A percentile compares a stretch with the other conserved stretches of the same genome.
These are phyloP conservation scores for Fraxinus floribunda DNA, from an alignment of 305 asterid species.

Conservation along the genomic window DNA sequence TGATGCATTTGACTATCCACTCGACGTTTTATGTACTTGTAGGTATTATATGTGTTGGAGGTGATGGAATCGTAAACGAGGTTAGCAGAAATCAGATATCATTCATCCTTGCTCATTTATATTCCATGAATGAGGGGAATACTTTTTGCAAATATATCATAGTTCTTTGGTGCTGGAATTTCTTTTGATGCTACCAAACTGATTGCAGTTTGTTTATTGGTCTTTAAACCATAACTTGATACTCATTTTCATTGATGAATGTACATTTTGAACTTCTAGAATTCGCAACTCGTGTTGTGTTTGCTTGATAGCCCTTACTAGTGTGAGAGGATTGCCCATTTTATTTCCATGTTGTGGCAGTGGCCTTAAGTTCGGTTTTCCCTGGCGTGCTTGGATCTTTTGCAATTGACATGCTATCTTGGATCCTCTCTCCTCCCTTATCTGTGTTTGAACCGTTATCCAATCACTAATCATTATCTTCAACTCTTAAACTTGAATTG, in stretches of 20 bases:
- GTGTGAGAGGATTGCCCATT: neutral
- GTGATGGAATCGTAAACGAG: conserved; percentile 89
- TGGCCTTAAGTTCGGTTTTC: neutral
- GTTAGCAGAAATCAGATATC: conserved; percentile 33
- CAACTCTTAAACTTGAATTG: neutral
- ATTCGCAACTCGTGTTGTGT: neutral
- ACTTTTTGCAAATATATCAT: neutral
- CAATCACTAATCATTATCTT: neutral
- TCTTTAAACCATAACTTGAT: neutral
- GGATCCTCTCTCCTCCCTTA: neutral
- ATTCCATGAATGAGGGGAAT: conserved; percentile 22
- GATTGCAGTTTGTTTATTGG: conserved; percentile 6
- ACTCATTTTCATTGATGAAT: neutral
- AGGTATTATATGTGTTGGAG: conserved; percentile 92
- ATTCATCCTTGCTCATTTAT: conserved; percentile 20
- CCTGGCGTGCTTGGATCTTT: neutral
- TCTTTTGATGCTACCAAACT: conserved; percentile 6
- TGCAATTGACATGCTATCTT: neutral
- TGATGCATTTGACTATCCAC: conserved; percentile 18
- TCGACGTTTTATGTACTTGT: conserved; percentile 15
- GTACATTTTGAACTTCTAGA: conserved; percentile 8
- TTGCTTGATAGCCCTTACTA: neutral
- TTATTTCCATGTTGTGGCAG: neutral
- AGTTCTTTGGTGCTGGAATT: neutral
- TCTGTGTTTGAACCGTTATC: neutral